phyloP scores from a whole-genome alignment of 1,284 basidiomycete genomes.

The Rhodotorula sp. region DNA sequence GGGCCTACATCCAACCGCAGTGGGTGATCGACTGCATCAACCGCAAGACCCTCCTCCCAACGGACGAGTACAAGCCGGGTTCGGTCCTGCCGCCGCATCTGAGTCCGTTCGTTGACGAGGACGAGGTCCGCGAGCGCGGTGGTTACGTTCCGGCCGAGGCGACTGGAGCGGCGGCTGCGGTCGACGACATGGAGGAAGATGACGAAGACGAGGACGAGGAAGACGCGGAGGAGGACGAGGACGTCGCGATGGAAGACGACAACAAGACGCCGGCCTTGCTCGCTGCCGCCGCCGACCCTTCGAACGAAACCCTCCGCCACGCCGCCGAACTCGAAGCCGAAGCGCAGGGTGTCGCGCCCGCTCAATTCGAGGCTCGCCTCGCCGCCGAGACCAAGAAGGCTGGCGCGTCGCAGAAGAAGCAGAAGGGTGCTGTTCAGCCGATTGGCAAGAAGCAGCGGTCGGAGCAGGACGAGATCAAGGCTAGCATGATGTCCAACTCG shows the following conservation, averaged over 20 bases:
- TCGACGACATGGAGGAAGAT: conserved; percentile 49
- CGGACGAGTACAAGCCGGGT: conserved; percentile 84
- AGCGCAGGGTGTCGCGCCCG: conserved; percentile 78
- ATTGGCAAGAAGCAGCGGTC: conserved; percentile 47
- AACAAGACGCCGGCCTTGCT: conserved; percentile 52
- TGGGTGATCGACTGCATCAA: conserved; percentile 98
- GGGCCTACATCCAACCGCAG: conserved; percentile 93
- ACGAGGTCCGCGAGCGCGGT: conserved; percentile 54
- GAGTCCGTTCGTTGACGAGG: conserved; percentile 86
- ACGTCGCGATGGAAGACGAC: conserved; percentile 35
- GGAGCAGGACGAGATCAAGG: conserved; percentile 85
- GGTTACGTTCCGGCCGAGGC: conserved; percentile 53
- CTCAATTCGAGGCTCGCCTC: conserved; percentile 75
- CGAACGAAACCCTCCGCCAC: conserved; percentile 70
- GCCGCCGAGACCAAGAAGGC: conserved; percentile 56
- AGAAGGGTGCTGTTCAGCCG: conserved; percentile 55
- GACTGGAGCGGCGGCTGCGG: conserved; percentile 54
- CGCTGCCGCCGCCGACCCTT: conserved; percentile 59
- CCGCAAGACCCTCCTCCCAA: conserved; percentile 74
- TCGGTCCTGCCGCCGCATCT: conserved; percentile 88
- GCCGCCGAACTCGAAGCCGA: conserved; percentile 93
- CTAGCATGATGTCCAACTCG: conserved; percentile 98
- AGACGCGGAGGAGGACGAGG: conserved; percentile 48
- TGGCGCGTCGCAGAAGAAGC: conserved; percentile 51
- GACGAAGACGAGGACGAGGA: conserved; percentile 48